Percentiles rank a stretch among this genome's conserved stretches.
Evolutionary conservation across 2,329 filamentous ascomycete species (phyloP).

Genomic region (Trichoderma sp.): DNA sequence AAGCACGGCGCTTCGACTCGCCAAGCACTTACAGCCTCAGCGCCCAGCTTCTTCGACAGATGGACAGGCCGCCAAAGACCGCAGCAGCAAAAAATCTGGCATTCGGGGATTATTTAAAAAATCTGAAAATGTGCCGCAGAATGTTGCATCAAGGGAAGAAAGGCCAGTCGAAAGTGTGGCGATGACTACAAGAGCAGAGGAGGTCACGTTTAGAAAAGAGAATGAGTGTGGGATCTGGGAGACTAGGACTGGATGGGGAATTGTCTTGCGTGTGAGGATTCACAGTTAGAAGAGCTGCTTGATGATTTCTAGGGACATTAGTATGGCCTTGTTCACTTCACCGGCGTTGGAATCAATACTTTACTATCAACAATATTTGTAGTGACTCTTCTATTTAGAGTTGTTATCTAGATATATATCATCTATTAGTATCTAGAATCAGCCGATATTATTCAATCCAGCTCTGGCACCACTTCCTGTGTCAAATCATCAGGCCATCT

Average conservation of each 20-base stretch:
- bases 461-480: neutral
- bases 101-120: conserved; percentile 41
- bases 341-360: neutral
- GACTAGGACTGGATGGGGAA: conserved; percentile 51
- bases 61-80: conserved; percentile 33
- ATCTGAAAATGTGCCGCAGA: conserved; percentile 6
- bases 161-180: conserved; percentile 33
- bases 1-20: conserved; percentile 48
- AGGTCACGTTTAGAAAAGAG: conserved; percentile 53
- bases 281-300: neutral
- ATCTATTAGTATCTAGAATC: neutral
- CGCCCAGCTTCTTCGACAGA: conserved; percentile 29
- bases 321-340: neutral
- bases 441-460: neutral
- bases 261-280: conserved; percentile 47
- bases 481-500: neutral
- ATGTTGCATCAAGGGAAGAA: conserved; percentile 14
- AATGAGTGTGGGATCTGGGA: conserved; percentile 57
- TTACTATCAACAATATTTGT: no score
- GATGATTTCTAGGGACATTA: neutral
- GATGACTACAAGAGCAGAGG: conserved; percentile 48
- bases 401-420: neutral
- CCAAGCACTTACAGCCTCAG: conserved; percentile 46
- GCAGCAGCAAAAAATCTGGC: conserved; percentile 39
- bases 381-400: no score